Percentiles rank a stretch among this genome's conserved stretches.
Conservation (phyloP, 768 basidiomycete species). For the Boletus tylopilopsis region DNA sequence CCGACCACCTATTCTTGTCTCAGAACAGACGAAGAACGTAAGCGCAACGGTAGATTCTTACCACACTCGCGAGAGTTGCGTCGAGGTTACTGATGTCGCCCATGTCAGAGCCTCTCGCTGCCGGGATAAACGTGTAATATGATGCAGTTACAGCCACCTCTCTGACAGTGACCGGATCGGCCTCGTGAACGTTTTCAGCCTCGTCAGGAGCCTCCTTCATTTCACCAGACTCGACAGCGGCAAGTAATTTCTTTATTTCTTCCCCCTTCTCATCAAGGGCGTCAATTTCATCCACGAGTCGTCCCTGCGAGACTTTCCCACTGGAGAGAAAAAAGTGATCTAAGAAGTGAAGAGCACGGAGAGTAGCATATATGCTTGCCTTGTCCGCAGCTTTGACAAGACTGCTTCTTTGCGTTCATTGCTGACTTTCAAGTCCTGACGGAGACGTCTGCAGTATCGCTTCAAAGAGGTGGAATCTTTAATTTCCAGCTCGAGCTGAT, state of each 20-base stretch:
- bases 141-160: neutral
- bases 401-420: neutral
- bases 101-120: neutral
- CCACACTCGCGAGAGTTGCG: neutral
- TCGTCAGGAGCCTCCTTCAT: neutral
- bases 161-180: neutral
- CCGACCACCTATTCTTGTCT: neutral
- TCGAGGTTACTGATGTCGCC: neutral
- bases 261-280: neutral
- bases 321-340: too few relatives aligned
- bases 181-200: neutral
- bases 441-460: neutral
- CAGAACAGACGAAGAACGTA: neutral
- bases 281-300: neutral
- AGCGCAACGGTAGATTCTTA: neutral
- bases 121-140: neutral
- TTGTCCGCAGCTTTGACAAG: neutral
- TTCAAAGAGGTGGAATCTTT: neutral
- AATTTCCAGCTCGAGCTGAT: neutral
- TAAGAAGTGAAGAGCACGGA: too few relatives aligned
- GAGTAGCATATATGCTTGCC: too few relatives aligned
- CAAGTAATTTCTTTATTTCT: neutral
- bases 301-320: too few relatives aligned
- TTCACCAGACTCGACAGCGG: neutral
- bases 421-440: neutral